Conservation (phyloP, 345 rosid species). For the Camelina hispida region DNA sequence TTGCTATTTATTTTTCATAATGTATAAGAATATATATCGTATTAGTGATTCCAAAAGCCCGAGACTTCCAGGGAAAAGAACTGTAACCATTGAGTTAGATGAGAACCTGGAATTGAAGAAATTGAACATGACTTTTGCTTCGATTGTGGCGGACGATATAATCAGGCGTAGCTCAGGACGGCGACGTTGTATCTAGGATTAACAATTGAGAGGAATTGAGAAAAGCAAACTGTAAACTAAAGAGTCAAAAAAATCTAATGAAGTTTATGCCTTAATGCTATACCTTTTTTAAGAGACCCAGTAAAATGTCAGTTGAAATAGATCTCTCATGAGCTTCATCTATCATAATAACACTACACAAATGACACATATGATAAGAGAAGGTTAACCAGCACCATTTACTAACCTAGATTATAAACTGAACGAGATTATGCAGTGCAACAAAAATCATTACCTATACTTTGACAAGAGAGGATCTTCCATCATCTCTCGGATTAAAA, state of each 20-base stretch:
- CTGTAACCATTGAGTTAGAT: conserved; percentile 21
- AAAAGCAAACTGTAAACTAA: background rate
- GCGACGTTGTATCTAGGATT: conserved; percentile 74
- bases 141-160: conserved; percentile 96
- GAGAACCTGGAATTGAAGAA: conserved; percentile 78
- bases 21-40: background rate
- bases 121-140: conserved; percentile 81
- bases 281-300: conserved; percentile 96
- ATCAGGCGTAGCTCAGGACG: conserved; percentile 91
- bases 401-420: background rate
- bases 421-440: background rate
- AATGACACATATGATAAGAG: background rate
- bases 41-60: conserved; percentile 12
- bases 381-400: conserved; percentile 16
- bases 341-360: conserved; percentile 86
- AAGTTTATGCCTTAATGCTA: background rate
- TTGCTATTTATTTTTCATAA: conserved; percentile 46
- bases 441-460: conserved; percentile 66
- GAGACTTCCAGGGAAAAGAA: conserved; percentile 10
- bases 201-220: background rate
- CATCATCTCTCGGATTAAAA: conserved; percentile 96
- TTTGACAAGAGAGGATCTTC: conserved; percentile 97
- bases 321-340: conserved; percentile 99
- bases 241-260: conserved; percentile 3
- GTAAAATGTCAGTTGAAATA: conserved; percentile 89